These are phyloP conservation scores for Mortierella sp. DNA, from an alignment of 371 early-diverging fungal species.

Conservation along the genomic window DNA sequence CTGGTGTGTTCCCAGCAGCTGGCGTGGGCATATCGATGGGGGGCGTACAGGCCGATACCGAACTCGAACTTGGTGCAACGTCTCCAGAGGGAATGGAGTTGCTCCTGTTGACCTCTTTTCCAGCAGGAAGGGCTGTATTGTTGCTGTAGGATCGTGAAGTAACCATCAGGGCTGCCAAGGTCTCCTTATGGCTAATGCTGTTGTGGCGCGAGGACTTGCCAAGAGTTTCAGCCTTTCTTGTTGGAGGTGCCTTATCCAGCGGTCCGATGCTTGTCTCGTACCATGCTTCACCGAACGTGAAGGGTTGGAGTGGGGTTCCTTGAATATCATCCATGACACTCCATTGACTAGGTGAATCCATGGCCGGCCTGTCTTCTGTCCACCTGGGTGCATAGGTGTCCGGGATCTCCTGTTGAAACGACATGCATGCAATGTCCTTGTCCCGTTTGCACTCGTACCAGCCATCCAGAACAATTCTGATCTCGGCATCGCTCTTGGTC, in stretches of 20 bases:
- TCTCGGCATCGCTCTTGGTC: constrained; percentile 52
- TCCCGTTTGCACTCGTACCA: constrained; percentile 58
- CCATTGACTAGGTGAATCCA: constrained; percentile 24
- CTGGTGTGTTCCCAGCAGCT: background rate
- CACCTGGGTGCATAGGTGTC: constrained; percentile 15
- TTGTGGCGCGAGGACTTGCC: constrained; percentile 35
- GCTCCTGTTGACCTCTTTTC: constrained; percentile 1
- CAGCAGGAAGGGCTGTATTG: background rate
- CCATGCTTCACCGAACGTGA: constrained; percentile 16
- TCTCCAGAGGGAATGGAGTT: background rate
- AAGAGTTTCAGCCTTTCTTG: background rate
- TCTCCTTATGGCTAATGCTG: constrained; percentile 28
- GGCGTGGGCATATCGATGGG: constrained; percentile 34
- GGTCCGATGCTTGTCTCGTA: constrained; percentile 49
- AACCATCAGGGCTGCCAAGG: background rate
- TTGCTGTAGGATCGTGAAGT: background rate
- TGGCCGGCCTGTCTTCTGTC: constrained; percentile 19
- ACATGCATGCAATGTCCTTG: constrained; percentile 37
- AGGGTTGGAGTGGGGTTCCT: constrained; percentile 8
- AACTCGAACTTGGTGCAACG: background rate
- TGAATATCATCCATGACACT: constrained; percentile 16
- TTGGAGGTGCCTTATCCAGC: constrained; percentile 24
- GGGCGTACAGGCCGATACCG: background rate
- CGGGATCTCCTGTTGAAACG: constrained; percentile 32
- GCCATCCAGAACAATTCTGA: constrained; percentile 55